Evolutionary conservation across 306 rosid genomes (phyloP), one percentile per base, ranked within the genome.

Genomic region (Macrotyloma uniflorum): DNA sequence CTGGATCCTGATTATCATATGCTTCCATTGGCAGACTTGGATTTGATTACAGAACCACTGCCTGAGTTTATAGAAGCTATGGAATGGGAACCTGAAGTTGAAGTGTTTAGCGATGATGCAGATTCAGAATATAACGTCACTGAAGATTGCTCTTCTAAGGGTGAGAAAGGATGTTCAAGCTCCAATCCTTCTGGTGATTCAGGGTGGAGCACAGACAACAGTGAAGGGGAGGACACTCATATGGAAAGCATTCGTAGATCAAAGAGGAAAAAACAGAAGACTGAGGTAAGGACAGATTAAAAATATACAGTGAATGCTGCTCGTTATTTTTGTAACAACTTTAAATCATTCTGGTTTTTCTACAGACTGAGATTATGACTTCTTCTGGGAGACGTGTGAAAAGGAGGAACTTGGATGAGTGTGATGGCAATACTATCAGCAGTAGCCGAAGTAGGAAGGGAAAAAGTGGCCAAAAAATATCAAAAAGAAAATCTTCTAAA

Each of bases 321-420:
- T 70, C 20, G 4, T 63, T 70, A 15, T 54, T 36, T 58, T 50
- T 55, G 40, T 61, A 64, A 38, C 65, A 26, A 61, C 59, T 80
- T 71, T 67, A 68, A 85, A 30, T 79, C 74, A 51, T 84, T 83
- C 70, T 35, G 13, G 43, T 78, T 7, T 72, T 80, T 77, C 83
- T 80, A 80, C 93, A 93, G 99, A 76, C 62, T 67, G 98, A 90
- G 83, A 80, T 91, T 74, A 84, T 82, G 94, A 93, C 97, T 71
- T 96, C 98, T 82, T 96, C 99, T 73, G 99, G 99, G 72, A 96
- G 99, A 86, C 97, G 93, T 46, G 92, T 93, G 72, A 96, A 96
- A 85, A 86, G 93, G 85, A 91, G 93, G 85, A 93, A 93, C 88
- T 86, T 93, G 86, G 98, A 93, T 55, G 97, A 87, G 86, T 72